phyloP scores from a whole-genome alignment of 306 rosid species.

The Ochetophila trinervis region DNA sequence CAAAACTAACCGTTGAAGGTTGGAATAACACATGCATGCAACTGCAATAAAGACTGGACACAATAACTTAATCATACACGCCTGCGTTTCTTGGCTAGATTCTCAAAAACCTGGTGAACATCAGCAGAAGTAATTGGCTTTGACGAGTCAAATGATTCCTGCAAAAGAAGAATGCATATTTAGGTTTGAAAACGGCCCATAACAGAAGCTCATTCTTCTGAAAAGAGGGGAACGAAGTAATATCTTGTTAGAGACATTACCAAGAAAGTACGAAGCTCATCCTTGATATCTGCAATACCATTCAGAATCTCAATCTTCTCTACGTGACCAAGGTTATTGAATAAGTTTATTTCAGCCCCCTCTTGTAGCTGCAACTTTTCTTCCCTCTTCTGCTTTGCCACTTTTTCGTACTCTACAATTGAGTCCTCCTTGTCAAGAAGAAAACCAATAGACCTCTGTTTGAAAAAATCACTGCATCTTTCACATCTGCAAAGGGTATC shows the following conservation, averaged over 20 bases:
- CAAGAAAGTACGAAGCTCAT: constrained; percentile 81
- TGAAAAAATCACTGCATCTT: constrained; percentile 51
- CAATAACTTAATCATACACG: constrained; percentile 53
- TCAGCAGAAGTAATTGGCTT: constrained; percentile 85
- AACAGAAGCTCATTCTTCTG: neutral
- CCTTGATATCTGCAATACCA: constrained; percentile 94
- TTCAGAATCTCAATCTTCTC: constrained; percentile 89
- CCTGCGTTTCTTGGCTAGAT: constrained; percentile 86
- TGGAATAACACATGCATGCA: constrained; percentile 18
- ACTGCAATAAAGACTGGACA: constrained; percentile 19
- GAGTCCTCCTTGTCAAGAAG: constrained; percentile 84
- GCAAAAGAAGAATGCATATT: constrained; percentile 23
- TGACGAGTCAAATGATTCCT: constrained; percentile 85
- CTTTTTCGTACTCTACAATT: constrained; percentile 81
- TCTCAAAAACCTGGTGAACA: constrained; percentile 80
- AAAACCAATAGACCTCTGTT: constrained; percentile 58
- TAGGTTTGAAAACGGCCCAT: constrained; percentile 15
- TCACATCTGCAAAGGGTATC: constrained; percentile 76
- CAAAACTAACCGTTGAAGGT: constrained; percentile 18
- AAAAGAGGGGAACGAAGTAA: constrained; percentile 3
- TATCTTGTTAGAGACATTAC: constrained; percentile 33
- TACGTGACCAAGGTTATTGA: constrained; percentile 79
- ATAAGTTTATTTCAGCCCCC: constrained; percentile 64
- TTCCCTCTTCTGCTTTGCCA: constrained; percentile 80
- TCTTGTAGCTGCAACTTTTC: constrained; percentile 77